Evolutionary conservation across 139 green algal genomes (phyloP), one percentile per base, ranked within the genome.

Genomic region (Auxenochlorella protothecoides): DNA sequence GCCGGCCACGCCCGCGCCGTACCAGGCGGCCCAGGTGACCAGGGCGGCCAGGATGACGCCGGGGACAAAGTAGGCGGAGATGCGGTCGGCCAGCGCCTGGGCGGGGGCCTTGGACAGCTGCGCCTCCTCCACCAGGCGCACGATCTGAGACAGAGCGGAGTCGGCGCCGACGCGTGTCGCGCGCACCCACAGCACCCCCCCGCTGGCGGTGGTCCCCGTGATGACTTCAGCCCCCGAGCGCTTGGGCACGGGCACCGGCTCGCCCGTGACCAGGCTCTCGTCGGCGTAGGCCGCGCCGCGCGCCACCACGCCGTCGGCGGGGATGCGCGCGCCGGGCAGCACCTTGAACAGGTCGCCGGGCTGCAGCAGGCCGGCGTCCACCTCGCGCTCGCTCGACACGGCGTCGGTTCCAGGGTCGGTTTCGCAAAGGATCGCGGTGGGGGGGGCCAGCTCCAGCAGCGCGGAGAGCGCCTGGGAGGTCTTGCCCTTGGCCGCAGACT

Each of bases 71-170:
- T 95, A 65, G 16, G 86, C 78, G 5, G 88, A 91, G 9, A 97
- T 78, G 9, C 79, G 76, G 79, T 97, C 93, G 2, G 93, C 93
- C 72, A 93, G 88, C 3, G 82, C 86, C 79, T 97, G 92, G 64
- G 98, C 94, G 53, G 95, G 95, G 14, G 95, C 95, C 83, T 98
- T 98, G 76, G 70, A 84, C 79, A 97, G 84, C 81, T 99, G 95
- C 13, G 94, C 94, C 3, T 76, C 72, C 81, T 97, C 91, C 66
- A 99, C 95, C 63, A 99, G 88, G 1, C 86, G 80, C 53, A 98
- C 92, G 67, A 99, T 98, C 76, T 97, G 89, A 4, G 84, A 78
- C 59, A 97, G 84, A 13, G 89, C 87, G 3, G 90, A 94, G 61
- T 96, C 91, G 2, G 76, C 72, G 52, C 92, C 92, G 14, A 96